Evolutionary conservation across 2,329 filamentous ascomycete species (phyloP).

Genomic region (Bimuria novae-zelandiae): DNA sequence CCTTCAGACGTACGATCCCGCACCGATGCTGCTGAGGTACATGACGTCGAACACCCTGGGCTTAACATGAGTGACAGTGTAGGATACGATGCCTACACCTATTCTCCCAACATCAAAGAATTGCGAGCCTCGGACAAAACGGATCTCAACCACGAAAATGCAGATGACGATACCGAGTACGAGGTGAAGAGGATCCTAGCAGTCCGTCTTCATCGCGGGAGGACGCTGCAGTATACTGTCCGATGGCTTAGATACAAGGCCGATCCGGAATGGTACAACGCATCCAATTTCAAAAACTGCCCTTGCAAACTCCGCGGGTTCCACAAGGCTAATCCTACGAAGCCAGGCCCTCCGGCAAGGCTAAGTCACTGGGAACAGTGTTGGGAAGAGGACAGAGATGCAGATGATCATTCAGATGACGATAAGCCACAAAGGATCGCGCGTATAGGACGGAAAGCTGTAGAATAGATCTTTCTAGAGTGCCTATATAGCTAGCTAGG

Average conservation of each 20-base stretch:
- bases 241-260: slow-evolving; percentile 14
- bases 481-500: slow-evolving; percentile 7
- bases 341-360: slow-evolving; percentile 10
- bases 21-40: not conserved
- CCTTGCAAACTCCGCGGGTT: slow-evolving; percentile 13
- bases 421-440: slow-evolving; percentile 3
- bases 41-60: not conserved
- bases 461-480: no score
- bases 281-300: slow-evolving; percentile 17
- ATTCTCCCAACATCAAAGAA: slow-evolving; percentile 1
- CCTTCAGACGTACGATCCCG: not conserved
- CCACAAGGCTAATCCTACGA: slow-evolving; percentile 7
- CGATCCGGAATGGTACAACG: slow-evolving; percentile 16
- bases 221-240: slow-evolving; percentile 13
- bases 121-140: not conserved
- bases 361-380: slow-evolving; percentile 10
- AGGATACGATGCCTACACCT: not conserved
- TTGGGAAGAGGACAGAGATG: slow-evolving; percentile 9
- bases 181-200: slow-evolving; percentile 9
- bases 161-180: slow-evolving; percentile 2
- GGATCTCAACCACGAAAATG: not conserved
- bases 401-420: slow-evolving; percentile 8
- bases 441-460: slow-evolving; percentile 17
- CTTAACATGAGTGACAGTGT: slow-evolving; percentile 4
- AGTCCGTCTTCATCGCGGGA: slow-evolving; percentile 21